Base-by-base conservation (phyloP, 257 asterid genomes). In the Knoxia roxburghii region DNA sequence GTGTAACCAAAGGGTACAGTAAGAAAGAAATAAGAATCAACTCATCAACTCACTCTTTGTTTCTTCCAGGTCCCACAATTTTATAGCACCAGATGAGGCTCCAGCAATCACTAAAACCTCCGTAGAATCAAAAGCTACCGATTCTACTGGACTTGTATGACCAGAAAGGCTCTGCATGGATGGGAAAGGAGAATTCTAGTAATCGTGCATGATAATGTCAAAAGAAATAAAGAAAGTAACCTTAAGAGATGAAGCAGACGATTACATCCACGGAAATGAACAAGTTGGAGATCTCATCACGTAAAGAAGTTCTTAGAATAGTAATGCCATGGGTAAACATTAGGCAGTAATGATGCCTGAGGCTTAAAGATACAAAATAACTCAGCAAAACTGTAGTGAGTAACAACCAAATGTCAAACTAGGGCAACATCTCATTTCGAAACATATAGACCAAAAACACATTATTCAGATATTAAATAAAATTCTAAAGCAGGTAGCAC, bases 21-120 rank as follows among this genome's bases (percentile, higher is more conserved):
- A 54, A 68, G 61, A n/a, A 13, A 29, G n/a, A 64, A 40, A 63
- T 50, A 69, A 18, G 40, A 62, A 35, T 61, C 27, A 52, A 75
- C 96, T 77, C 75, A 35, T 61, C 27, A 52, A 75, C 96, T 77
- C 75, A 94, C 99, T 86, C 79, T 90, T 94, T 61, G 96, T 86
- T 78, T 94, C 98, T 81, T 90, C 99, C 74, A 94, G 76, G 79
- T 94, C 99, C 99, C 99, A 94, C 82, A 94, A 73, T 71, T 94
- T 94, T 75, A 91, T 83, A 76, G 88, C 88, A 69, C 99, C 99
- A 65, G 96, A 89, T 60, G 99, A 91, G 67, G 99, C 87, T 77
- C 99, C 99, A 75, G 96, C 98, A 64, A 77, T 81, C 78, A 89
- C 99, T 78, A 86, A 82, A 79, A 80, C 84, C 76, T 94, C 99